phyloP scores from a whole-genome alignment of 768 basidiomycete genomes.

The Roridomyces roridus region DNA sequence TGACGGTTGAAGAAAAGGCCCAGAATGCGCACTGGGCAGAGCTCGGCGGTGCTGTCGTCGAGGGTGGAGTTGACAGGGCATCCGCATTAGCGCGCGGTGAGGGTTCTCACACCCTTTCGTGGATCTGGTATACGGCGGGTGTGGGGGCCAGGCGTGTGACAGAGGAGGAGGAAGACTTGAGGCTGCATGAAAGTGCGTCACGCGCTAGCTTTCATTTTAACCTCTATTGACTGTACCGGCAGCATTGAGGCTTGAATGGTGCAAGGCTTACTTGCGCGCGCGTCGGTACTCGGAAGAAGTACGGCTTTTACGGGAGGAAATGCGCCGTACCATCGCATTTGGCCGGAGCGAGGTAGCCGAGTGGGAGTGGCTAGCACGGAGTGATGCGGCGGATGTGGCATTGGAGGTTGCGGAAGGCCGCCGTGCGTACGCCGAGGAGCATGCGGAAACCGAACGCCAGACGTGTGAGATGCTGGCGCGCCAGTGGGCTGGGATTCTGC shows the following conservation, averaged over 20 bases:
- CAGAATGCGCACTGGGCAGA: not conserved
- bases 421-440: not conserved
- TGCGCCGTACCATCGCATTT: conserved; percentile 11
- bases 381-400: not conserved
- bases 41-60: not conserved
- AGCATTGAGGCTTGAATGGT: too few relatives aligned
- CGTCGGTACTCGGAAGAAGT: conserved; percentile 24
- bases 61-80: not conserved
- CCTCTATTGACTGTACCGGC: too few relatives aligned
- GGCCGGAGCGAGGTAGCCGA: not conserved
- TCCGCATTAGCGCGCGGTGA: not conserved
- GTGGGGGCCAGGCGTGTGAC: not conserved
- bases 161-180: not conserved
- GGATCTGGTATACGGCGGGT: not conserved
- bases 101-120: not conserved
- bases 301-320: conserved; percentile 23
- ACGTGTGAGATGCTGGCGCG: not conserved
- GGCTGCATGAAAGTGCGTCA: not conserved
- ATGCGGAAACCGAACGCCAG: not conserved
- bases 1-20: not conserved
- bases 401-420: not conserved
- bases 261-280: conserved; percentile 4
- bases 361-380: not conserved
- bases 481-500: not conserved
- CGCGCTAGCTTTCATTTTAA: too few relatives aligned